Percentiles rank a stretch among this genome's conserved stretches.
These are phyloP conservation scores for Trebouxia sp. DNA, from an alignment of 139 green algal genomes.

Conservation along the genomic window DNA sequence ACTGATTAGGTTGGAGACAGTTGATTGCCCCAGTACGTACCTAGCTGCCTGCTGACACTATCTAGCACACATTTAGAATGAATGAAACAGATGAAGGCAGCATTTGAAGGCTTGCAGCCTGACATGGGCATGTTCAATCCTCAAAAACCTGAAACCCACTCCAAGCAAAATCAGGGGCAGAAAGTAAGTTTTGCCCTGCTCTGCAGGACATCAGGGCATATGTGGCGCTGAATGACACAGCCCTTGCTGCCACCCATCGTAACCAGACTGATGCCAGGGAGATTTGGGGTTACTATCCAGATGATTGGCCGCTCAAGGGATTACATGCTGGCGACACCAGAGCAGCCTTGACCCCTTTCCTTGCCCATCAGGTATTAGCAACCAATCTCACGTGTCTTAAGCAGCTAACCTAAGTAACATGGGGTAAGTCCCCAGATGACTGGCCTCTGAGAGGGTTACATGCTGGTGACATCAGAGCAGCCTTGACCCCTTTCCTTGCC, in stretches of 20 bases:
- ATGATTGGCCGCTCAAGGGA: constrained; percentile 26
- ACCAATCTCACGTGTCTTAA: background rate
- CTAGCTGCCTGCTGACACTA: too few relatives aligned
- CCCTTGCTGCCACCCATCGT: background rate
- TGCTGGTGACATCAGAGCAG: background rate
- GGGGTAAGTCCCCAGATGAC: constrained; percentile 4
- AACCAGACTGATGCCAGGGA: constrained; percentile 15
- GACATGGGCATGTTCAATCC: too few relatives aligned
- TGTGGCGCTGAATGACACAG: background rate
- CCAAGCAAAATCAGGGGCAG: too few relatives aligned
- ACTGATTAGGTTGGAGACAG: too few relatives aligned
- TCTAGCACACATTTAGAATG: too few relatives aligned
- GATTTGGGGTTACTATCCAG: constrained; percentile 36
- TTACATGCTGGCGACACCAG: constrained; percentile 40
- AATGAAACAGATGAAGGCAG: too few relatives aligned
- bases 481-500: constrained; percentile 7
- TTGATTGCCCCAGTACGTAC: too few relatives aligned
- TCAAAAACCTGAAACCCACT: too few relatives aligned
- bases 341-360: constrained; percentile 42
- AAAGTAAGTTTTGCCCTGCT: too few relatives aligned
- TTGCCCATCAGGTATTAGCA: constrained; percentile 30
- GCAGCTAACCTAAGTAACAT: too few relatives aligned
- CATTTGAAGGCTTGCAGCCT: too few relatives aligned
- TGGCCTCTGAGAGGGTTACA: background rate
- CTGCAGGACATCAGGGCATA: constrained; percentile 5